Percentiles rank a stretch among this genome's conserved stretches.
Evolutionary conservation across 192 early-diverging fungal genomes (phyloP).

Genomic region (Mortierella alpina): DNA sequence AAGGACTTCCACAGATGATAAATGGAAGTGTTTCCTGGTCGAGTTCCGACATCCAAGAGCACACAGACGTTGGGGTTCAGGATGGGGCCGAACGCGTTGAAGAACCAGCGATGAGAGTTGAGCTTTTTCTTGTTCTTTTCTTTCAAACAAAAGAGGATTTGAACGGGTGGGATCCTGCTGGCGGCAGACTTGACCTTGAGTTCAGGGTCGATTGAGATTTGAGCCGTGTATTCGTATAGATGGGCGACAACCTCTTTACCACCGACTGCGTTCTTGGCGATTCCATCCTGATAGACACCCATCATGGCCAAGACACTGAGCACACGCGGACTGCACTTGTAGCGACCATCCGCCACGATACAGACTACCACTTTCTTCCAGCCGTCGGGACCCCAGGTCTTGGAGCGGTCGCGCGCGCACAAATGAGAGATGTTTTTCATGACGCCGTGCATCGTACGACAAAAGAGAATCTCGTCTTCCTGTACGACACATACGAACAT

Average conservation of each 20-base stretch:
- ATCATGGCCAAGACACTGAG: conserved; percentile 76
- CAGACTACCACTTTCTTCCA: conserved; percentile 87
- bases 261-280: conserved; percentile 73
- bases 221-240: conserved; percentile 77
- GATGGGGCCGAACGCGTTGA: conserved; percentile 69
- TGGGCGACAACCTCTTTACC: conserved; percentile 72
- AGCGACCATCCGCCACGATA: conserved; percentile 82
- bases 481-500: conserved; percentile 24
- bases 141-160: conserved; percentile 84
- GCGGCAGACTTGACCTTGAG: conserved; percentile 61
- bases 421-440: conserved; percentile 89
- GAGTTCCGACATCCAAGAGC: conserved; percentile 84
- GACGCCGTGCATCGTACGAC: conserved; percentile 87
- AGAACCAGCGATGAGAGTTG: conserved; percentile 73
- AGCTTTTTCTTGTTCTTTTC: conserved; percentile 77
- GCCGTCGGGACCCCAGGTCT: conserved; percentile 74
- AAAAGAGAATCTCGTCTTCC: conserved; percentile 93
- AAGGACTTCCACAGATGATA: conserved; percentile 87
- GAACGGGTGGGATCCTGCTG: conserved; percentile 70
- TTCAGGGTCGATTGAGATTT: conserved; percentile 66
- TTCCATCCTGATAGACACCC: conserved; percentile 82
- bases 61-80: conserved; percentile 71
- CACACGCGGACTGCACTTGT: conserved; percentile 72
- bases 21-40: conserved; percentile 73
- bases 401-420: conserved; percentile 69